These are phyloP conservation scores for Penicillium sp. DNA, from an alignment of 2,329 filamentous ascomycete genomes.

Conservation along the genomic window DNA sequence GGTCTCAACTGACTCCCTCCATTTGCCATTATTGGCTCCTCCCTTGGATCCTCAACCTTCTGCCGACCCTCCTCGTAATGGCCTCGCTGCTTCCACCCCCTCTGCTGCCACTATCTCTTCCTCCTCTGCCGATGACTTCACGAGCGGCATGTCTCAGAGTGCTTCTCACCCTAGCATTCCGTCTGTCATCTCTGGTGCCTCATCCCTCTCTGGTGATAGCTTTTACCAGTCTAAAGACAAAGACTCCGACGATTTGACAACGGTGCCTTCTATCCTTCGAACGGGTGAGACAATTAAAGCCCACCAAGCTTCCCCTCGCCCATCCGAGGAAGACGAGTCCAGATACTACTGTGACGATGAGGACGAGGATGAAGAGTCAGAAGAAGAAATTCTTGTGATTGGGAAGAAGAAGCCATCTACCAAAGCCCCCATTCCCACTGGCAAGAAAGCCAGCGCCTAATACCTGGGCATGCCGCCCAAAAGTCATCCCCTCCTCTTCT, in stretches of 20 bases:
- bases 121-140: slow-evolving; percentile 46
- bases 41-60: slow-evolving; percentile 14
- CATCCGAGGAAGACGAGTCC: slow-evolving; percentile 38
- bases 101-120: slow-evolving; percentile 50
- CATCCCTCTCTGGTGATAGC: slow-evolving; percentile 45
- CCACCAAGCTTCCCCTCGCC: slow-evolving; percentile 18
- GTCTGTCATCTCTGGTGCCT: slow-evolving; percentile 46
- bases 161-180: slow-evolving; percentile 50
- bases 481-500: neutral
- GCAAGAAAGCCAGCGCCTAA: slow-evolving; percentile 7
- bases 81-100: slow-evolving; percentile 38
- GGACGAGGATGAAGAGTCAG: slow-evolving; percentile 42
- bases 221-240: slow-evolving; percentile 23
- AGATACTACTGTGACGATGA: slow-evolving; percentile 45
- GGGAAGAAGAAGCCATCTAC: slow-evolving; percentile 34
- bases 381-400: slow-evolving; percentile 45
- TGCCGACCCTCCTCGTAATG: slow-evolving; percentile 21
- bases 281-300: slow-evolving; percentile 45
- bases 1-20: slow-evolving; percentile 23
- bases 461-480: neutral
- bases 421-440: slow-evolving; percentile 19
- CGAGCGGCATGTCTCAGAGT: slow-evolving; percentile 49
- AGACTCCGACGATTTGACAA: slow-evolving; percentile 26
- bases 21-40: slow-evolving; percentile 15
- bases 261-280: slow-evolving; percentile 41